phyloP scores from a whole-genome alignment of 1,284 basidiomycete species.

The Ustilago bromivora region DNA sequence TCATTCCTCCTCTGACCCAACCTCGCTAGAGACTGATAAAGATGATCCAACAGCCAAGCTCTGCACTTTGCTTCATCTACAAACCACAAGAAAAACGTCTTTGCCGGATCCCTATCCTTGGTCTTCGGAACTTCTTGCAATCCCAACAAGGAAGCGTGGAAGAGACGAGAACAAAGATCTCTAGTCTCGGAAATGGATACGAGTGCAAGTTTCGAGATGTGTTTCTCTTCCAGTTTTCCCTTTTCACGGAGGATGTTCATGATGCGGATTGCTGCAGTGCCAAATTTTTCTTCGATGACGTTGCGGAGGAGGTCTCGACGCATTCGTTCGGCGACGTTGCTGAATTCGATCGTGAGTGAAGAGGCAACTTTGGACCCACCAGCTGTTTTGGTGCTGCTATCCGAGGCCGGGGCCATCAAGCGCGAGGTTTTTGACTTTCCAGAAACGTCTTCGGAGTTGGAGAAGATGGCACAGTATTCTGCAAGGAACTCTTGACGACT shows the following conservation, averaged over 20 bases:
- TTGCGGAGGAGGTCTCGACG: slow-evolving; percentile 82
- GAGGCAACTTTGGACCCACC: slow-evolving; percentile 52
- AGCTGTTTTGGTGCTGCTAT: slow-evolving; percentile 52
- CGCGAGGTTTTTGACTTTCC: slow-evolving; percentile 75
- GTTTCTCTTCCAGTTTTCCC: slow-evolving; percentile 97
- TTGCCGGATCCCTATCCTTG: slow-evolving; percentile 62
- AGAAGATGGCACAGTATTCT: slow-evolving; percentile 80
- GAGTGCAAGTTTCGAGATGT: slow-evolving; percentile 92
- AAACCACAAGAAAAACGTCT: slow-evolving; percentile 68
- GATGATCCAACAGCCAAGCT: slow-evolving; percentile 65
- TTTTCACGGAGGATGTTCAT: slow-evolving; percentile 83
- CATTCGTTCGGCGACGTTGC: slow-evolving; percentile 79
- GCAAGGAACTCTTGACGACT: slow-evolving; percentile 59
- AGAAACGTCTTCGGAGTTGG: slow-evolving; percentile 83
- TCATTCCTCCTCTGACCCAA: slow-evolving; percentile 58
- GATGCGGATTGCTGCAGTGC: slow-evolving; percentile 85
- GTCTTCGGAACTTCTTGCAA: slow-evolving; percentile 69
- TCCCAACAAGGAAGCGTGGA: slow-evolving; percentile 61
- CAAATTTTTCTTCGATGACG: slow-evolving; percentile 84
- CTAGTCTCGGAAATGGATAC: slow-evolving; percentile 89
- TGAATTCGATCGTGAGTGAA: slow-evolving; percentile 81
- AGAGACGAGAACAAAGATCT: slow-evolving; percentile 80
- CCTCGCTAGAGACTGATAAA: slow-evolving; percentile 59
- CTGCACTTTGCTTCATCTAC: slow-evolving; percentile 62
- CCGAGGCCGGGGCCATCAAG: slow-evolving; percentile 64